Evolutionary conservation across 2,329 filamentous ascomycete genomes (phyloP).

Genomic region (Ceratocystis lukuohia): DNA sequence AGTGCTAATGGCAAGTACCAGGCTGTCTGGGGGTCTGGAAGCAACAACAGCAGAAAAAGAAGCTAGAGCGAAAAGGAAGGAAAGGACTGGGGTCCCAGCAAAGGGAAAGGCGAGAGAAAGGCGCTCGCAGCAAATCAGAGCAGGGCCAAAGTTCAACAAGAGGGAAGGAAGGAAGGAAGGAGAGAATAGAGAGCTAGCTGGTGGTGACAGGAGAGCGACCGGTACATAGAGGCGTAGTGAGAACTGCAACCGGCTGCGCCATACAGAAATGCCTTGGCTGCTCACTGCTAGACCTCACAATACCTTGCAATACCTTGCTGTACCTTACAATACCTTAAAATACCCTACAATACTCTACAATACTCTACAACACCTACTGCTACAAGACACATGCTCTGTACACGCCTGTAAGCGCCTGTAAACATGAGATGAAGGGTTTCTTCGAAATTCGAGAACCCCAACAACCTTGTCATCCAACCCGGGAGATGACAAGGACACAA

Average conservation of each 20-base stretch:
- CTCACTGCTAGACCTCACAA: no score
- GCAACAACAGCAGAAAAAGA: neutral
- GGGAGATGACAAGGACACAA: neutral
- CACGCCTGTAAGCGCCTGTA: neutral
- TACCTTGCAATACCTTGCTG: no score
- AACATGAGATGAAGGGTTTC: constrained; percentile 6
- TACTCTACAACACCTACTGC: no score
- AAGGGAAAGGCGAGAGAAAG: neutral
- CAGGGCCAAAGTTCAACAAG: neutral
- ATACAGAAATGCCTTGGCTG: no score
- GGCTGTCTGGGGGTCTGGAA: neutral
- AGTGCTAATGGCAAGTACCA: neutral
- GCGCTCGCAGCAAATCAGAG: constrained; percentile 1
- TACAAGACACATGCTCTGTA: no score
- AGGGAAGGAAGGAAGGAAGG: constrained; percentile 21
- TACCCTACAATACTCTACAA: no score
- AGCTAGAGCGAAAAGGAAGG: neutral
- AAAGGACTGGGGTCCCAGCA: neutral
- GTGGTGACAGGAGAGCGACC: no score
- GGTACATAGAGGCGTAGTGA: no score
- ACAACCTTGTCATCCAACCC: neutral
- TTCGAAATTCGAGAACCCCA: neutral
- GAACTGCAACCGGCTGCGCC: no score
- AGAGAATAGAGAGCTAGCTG: neutral
- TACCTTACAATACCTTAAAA: no score